Evolutionary conservation across 441 rosid genomes (phyloP), one percentile per base, ranked within the genome.

Genomic region (Bocquillonia castaneifolia): DNA sequence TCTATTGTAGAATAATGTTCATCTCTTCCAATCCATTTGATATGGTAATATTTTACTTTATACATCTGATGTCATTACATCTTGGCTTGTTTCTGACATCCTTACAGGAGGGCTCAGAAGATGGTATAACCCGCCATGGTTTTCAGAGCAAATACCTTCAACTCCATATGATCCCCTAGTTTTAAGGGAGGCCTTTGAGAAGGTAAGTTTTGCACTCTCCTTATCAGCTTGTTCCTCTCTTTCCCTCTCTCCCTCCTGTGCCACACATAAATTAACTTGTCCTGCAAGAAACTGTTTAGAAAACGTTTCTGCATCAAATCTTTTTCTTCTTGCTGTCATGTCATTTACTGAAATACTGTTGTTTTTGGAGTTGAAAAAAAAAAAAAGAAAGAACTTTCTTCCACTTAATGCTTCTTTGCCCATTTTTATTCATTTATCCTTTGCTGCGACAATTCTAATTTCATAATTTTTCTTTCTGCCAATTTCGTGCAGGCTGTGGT

Each of bases 121-220:
- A 68, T 94, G 99, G 99, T 92, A 87, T 74, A 90, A 92, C 79
- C 92, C 99, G 29, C 75, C 86, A 32, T 94, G 99, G 98, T 92
- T 50, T 71, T 68, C 81, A 22, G 98, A 92, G 81, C 80, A 80
- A 73, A 85, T 92, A 64, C 98, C 99, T 72, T 94, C 96, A 64
- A 71, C 81, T 45, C 89, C 92, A 48, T 94, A 94, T 70, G 93
- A 94, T 76, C 88, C 97, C 60, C 71, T 81, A 54, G 77, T 74
- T 61, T 56, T 92, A 54, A 85, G 96, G 37, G 67, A 75, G 60
- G 83, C 91, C 55, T 94, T 92, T 63, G 97, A 92, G 84, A 92
- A 92, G 94, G 99, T 69, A 82, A 73, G 76, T 60, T 74, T 52
- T 68, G 44, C 14, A 15, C 32, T 23, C 34, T 42, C 28, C 70